Conservation (phyloP, 1,284 basidiomycete species). For the Fomes fomentarius region DNA sequence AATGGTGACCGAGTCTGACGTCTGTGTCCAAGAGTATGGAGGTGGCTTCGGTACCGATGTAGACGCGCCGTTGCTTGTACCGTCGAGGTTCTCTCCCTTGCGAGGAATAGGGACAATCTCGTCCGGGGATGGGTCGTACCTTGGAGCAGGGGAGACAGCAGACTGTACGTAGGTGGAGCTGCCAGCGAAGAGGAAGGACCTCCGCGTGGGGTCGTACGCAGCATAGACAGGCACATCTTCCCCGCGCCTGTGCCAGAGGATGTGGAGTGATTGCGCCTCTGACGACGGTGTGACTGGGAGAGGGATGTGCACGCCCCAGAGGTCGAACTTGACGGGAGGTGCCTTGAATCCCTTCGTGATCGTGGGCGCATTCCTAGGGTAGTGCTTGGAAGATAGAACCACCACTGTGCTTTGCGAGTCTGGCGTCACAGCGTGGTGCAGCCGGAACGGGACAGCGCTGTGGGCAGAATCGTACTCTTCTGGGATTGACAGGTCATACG, state of each 20-base stretch:
- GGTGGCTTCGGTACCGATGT: slow-evolving; percentile 47
- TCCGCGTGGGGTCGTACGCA: slow-evolving; percentile 48
- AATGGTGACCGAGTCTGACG: slow-evolving; percentile 79
- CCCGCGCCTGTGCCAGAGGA: slow-evolving; percentile 73
- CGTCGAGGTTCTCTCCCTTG: slow-evolving; percentile 55
- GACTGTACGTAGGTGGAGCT: slow-evolving; percentile 53
- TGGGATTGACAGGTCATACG: slow-evolving; percentile 51
- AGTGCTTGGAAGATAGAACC: slow-evolving; percentile 60
- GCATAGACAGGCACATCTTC: slow-evolving; percentile 71
- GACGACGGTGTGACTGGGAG: slow-evolving; percentile 40
- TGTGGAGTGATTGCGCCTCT: slow-evolving; percentile 42
- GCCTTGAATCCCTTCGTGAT: slow-evolving; percentile 12
- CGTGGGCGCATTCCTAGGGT: slow-evolving; percentile 29
- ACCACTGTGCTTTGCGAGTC: slow-evolving; percentile 45
- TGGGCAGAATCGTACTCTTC: slow-evolving; percentile 22
- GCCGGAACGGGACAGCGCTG: slow-evolving; percentile 55
- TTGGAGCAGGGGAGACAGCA: slow-evolving; percentile 33
- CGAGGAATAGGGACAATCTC: slow-evolving; percentile 73
- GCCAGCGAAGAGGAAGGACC: slow-evolving; percentile 60
- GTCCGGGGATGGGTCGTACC: slow-evolving; percentile 60
- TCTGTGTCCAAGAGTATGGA: slow-evolving; percentile 93
- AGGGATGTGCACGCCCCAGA: slow-evolving; percentile 61
- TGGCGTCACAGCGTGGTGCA: slow-evolving; percentile 49
- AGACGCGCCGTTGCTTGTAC: slow-evolving; percentile 14
- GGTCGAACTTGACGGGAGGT: slow-evolving; percentile 53